Conservation (phyloP, 163 green algal genomes). For the Scenedesmus sp. region DNA sequence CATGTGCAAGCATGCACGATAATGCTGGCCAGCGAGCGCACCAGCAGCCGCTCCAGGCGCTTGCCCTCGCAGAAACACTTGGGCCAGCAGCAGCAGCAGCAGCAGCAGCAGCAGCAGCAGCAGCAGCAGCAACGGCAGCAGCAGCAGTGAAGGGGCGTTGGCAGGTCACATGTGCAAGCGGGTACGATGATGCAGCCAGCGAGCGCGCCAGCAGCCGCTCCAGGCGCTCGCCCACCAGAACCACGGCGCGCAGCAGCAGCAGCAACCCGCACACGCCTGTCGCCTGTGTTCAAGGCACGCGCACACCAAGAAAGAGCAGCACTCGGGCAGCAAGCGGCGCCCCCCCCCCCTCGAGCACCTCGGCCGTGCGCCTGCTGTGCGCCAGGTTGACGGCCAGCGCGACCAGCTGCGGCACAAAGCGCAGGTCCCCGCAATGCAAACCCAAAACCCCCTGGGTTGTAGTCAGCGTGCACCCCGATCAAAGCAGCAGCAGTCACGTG, state of each 20-base stretch:
- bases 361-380: conserved; percentile 78
- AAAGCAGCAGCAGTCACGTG: not conserved
- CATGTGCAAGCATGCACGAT: no score
- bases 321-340: no score
- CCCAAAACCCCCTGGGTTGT: no score
- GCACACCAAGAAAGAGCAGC: conserved; percentile 73
- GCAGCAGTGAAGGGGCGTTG: not conserved
- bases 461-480: no score
- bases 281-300: conserved; percentile 78
- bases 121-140: no score
- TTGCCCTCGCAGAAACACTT: conserved; percentile 75
- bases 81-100: not conserved
- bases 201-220: conserved; percentile 75
- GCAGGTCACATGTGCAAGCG: no score
- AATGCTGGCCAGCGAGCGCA: conserved; percentile 70
- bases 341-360: no score
- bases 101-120: conserved; percentile 18
- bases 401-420: conserved; percentile 85
- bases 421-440: no score
- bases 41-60: conserved; percentile 79
- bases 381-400: conserved; percentile 90
- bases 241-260: conserved; percentile 51
- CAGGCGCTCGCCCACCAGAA: conserved; percentile 77
- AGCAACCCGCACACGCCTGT: no score
- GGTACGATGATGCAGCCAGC: no score